Base-by-base conservation (phyloP, 1,284 basidiomycete species). In the Ganoderma sinense region DNA sequence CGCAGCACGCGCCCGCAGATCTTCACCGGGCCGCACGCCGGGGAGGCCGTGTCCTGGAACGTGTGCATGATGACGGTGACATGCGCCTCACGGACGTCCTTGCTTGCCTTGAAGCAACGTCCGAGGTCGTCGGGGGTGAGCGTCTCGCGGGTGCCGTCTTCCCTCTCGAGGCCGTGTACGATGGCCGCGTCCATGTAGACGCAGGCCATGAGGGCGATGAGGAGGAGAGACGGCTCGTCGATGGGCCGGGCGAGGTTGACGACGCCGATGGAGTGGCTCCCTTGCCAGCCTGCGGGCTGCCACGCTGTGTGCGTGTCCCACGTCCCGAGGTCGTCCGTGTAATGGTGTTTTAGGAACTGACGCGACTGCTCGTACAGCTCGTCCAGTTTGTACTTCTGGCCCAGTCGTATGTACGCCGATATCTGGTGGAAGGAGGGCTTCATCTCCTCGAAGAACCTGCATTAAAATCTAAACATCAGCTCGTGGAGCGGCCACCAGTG, bases 41-140 rank as follows among this genome's bases (percentile, higher is more conserved):
- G 18, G 14, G 39, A 43, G n/a, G 29, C 39, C n/a, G 7, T 16
- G 20, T 18, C 10, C n/a, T 20, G n/a, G 7, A 43, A 13, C n/a
- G 14, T 26, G 4, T 16, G 26, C 26, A 23, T 13, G 13, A 23
- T 5, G 14, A 53, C 5, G 20, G 5, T 20, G 14, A 53, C 5
- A 10, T 2, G 6, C 3, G 16, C 26, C 7, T 36, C 4, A 5
- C 39, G 13, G 43, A 62, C 26, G 14, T 16, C n/a, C 10, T 10
- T 41, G 11, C 36, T 40, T 18, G 40, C 39, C 23, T 10, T 20
- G 18, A 41, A 31, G 6, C 36, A 62, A 13, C 20, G 39, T 8
- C 60, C 60, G n/a, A 62, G 60, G 29, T 62, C 60, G 4, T 62
- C 60, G 18, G 20, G 40, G 2, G 60, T 20, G 23, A 62, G 43